phyloP scores from a whole-genome alignment of 2,329 filamentous ascomycete species.

The Ceratocystis destructans region DNA sequence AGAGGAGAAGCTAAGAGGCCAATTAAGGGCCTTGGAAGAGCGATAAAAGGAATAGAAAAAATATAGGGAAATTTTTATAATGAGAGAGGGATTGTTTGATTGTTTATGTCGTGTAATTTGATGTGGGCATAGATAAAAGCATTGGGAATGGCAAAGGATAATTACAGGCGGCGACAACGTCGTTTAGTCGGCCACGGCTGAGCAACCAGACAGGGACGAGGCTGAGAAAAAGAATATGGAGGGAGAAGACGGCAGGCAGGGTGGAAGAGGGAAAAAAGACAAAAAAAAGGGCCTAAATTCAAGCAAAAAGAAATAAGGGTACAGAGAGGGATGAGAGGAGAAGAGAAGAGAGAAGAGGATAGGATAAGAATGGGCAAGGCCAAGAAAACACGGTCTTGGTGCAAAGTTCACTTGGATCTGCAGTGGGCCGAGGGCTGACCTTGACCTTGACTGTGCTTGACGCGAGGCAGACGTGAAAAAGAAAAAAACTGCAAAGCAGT shows the following conservation, averaged over 20 bases:
- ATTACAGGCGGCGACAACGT: neutral
- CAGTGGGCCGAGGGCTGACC: constrained; percentile 15
- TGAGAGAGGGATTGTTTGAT: neutral
- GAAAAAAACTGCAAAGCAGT: neutral
- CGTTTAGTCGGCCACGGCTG: neutral
- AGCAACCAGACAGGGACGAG: neutral
- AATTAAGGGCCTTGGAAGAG: neutral
- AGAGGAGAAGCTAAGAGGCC: neutral
- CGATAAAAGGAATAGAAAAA: neutral
- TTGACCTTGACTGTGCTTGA: neutral
- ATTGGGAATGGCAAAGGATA: neutral
- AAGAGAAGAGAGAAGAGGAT: neutral
- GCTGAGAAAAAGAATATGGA: constrained; percentile 6
- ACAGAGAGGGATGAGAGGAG: neutral
- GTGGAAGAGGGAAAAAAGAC: neutral
- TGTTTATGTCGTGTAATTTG: neutral
- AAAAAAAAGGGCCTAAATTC: neutral
- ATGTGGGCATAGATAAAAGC: neutral
- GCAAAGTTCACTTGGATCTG: constrained; percentile 10
- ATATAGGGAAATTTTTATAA: neutral
- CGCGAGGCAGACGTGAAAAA: constrained; percentile 15
- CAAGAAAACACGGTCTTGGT: constrained; percentile 8
- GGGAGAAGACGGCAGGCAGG: neutral
- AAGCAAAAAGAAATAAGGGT: neutral
- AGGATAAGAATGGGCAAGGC: neutral